Conservation (phyloP, 2,329 filamentous ascomycete species). For the Aspergillus udagawae region DNA sequence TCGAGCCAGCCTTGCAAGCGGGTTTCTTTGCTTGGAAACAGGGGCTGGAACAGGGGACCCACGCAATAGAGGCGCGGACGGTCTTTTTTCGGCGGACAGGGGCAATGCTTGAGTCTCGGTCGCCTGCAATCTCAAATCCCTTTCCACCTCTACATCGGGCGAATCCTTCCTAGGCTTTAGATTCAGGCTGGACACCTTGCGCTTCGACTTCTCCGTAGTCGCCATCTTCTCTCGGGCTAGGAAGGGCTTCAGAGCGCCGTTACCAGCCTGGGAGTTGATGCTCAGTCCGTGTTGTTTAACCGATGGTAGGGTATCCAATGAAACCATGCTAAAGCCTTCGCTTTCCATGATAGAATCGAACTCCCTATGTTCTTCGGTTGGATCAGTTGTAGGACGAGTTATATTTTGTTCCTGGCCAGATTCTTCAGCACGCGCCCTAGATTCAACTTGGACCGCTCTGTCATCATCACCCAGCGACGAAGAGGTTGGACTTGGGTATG, state of each 20-base stretch:
- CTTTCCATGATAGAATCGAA: conserved; percentile 56
- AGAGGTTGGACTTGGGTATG: conserved; percentile 39
- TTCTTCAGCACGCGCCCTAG: background rate
- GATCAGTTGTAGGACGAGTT: conserved; percentile 22
- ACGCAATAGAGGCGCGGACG: conserved; percentile 7
- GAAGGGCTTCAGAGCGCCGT: conserved; percentile 25
- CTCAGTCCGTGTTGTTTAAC: conserved; percentile 41
- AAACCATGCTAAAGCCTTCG: conserved; percentile 57
- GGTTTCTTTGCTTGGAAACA: conserved; percentile 12
- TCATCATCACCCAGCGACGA: conserved; percentile 39
- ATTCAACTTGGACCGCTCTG: conserved; percentile 16
- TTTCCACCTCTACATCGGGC: conserved; percentile 11
- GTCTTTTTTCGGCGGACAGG: conserved; percentile 2
- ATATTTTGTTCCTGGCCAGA: conserved; percentile 1
- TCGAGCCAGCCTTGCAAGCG: conserved; percentile 26
- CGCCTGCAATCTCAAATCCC: conserved; percentile 5
- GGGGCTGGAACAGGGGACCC: conserved; percentile 5
- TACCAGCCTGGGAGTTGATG: conserved; percentile 24
- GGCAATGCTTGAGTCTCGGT: background rate
- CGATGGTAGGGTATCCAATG: conserved; percentile 51
- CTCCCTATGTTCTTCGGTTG: conserved; percentile 42
- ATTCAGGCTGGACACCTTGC: conserved; percentile 22
- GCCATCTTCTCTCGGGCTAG: conserved; percentile 25
- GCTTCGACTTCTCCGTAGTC: conserved; percentile 21
- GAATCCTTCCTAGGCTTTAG: conserved; percentile 12